A percentile compares a stretch with the other conserved stretches of the same genome.
Evolutionary conservation across 2,329 filamentous ascomycete genomes (phyloP).

Genomic region (Dichotomopilus funicola): DNA sequence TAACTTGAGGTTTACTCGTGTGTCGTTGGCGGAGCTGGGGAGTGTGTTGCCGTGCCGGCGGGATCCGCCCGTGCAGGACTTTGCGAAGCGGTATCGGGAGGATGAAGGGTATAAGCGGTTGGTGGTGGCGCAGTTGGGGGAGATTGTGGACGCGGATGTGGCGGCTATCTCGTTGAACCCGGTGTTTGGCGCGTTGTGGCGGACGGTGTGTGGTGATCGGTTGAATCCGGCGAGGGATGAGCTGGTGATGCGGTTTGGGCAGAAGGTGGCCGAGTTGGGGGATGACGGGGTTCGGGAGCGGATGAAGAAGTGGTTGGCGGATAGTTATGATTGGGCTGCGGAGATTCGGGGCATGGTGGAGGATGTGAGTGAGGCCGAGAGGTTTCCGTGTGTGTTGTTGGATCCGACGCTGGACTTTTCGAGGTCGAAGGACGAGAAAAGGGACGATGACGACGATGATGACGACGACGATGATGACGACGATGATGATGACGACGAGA

Average conservation of each 20-base stretch:
- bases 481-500: conserved; percentile 18
- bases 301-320: conserved; percentile 44
- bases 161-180: conserved; percentile 41
- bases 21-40: conserved; percentile 23
- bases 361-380: conserved; percentile 31
- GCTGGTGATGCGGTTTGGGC: conserved; percentile 38
- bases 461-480: not conserved
- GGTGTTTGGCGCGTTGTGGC: conserved; percentile 45
- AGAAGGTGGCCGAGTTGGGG: conserved; percentile 32
- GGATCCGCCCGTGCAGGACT: conserved; percentile 28
- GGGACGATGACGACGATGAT: too few species aligned
- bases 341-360: conserved; percentile 37
- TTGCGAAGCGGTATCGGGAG: conserved; percentile 34
- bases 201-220: conserved; percentile 42
- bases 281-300: conserved; percentile 29
- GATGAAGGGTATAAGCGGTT: conserved; percentile 34
- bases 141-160: conserved; percentile 40
- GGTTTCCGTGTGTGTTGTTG: conserved; percentile 43
- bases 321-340: conserved; percentile 42
- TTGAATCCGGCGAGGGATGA: conserved; percentile 34
- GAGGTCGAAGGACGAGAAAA: conserved; percentile 15
- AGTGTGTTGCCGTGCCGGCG: conserved; percentile 20
- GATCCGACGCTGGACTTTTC: conserved; percentile 41
- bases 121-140: conserved; percentile 34
- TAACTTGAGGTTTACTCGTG: conserved; percentile 8